Conservation (phyloP, 1,139 yeast species). For the Pichia sp. region DNA sequence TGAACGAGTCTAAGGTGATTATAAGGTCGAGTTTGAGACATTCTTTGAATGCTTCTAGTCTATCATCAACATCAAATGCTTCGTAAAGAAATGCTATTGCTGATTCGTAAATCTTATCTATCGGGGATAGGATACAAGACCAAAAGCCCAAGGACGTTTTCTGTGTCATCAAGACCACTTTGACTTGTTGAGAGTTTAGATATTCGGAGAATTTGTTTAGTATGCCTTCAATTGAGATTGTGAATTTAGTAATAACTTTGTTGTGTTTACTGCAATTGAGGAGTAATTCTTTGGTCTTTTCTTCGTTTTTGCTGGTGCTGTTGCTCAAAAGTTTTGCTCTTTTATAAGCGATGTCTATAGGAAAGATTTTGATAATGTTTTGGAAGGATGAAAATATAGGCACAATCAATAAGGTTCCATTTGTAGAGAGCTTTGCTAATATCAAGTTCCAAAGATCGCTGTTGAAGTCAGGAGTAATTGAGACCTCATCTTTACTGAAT, state of each 20-base stretch:
- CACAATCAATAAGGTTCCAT: conserved; percentile 36
- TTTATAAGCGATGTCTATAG: conserved; percentile 29
- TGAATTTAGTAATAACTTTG: conserved; percentile 22
- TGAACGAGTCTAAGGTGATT: conserved; percentile 22
- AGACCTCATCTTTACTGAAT: conserved; percentile 32
- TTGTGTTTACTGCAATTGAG: conserved; percentile 28
- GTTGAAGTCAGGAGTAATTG: conserved; percentile 35
- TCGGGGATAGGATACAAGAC: conserved; percentile 64
- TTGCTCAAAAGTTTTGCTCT: conserved; percentile 19
- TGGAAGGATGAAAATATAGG: conserved; percentile 42
- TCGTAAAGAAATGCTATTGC: conserved; percentile 72
- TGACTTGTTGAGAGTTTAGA: conserved; percentile 44
- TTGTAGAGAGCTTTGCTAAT: conserved; percentile 38
- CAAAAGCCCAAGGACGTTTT: conserved; percentile 52
- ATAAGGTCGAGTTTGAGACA: conserved; percentile 40
- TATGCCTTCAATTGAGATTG: conserved; percentile 21
- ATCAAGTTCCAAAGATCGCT: conserved; percentile 46
- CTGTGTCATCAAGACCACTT: conserved; percentile 36
- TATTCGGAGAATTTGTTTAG: conserved; percentile 25
- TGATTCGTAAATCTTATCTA: conserved; percentile 51
- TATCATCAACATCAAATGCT: conserved; percentile 68
- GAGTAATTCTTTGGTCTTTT: conserved; percentile 20
- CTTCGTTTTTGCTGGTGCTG: conserved; percentile 16
- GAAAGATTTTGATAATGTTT: conserved; percentile 42
- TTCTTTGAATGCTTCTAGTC: conserved; percentile 65